A percentile compares a stretch with the other conserved stretches of the same genome.
Evolutionary conservation across 2,329 filamentous ascomycete genomes (phyloP).

Genomic region (Talaromyces albobiverticillius): DNA sequence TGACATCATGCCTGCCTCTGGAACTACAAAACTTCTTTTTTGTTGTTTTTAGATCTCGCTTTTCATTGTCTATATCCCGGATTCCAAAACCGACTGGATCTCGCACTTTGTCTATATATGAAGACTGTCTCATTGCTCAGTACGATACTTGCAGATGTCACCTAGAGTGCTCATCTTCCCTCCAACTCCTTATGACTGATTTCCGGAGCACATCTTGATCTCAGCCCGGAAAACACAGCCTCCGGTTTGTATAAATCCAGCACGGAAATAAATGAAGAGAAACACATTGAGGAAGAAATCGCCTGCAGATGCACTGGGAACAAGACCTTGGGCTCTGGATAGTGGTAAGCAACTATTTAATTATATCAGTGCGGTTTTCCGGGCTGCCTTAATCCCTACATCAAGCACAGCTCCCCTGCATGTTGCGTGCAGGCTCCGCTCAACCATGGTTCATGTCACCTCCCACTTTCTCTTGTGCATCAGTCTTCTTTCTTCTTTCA

Average conservation of each 20-base stretch:
- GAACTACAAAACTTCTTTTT: not conserved
- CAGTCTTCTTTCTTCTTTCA: not conserved
- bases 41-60: constrained; percentile 6
- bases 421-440: constrained; percentile 8
- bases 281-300: constrained; percentile 11
- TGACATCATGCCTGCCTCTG: constrained; percentile 10
- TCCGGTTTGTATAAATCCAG: not conserved
- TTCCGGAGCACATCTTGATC: constrained; percentile 4
- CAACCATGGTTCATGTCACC: constrained; percentile 1
- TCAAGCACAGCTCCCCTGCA: constrained; percentile 13
- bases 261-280: constrained; percentile 14
- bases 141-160: not conserved
- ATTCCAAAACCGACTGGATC: not conserved
- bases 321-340: constrained; percentile 13
- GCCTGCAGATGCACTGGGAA: constrained; percentile 14
- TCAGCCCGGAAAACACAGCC: not conserved
- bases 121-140: not conserved
- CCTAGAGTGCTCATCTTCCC: not conserved
- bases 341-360: constrained; percentile 10
- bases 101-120: not conserved
- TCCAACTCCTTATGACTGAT: not conserved
- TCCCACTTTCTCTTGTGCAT: not conserved
- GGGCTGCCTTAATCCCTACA: not conserved
- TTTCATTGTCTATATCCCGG: not conserved
- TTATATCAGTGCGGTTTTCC: not conserved